Base-by-base conservation (phyloP, 2,329 filamentous ascomycete genomes). In the Pleomassaria siparia region DNA sequence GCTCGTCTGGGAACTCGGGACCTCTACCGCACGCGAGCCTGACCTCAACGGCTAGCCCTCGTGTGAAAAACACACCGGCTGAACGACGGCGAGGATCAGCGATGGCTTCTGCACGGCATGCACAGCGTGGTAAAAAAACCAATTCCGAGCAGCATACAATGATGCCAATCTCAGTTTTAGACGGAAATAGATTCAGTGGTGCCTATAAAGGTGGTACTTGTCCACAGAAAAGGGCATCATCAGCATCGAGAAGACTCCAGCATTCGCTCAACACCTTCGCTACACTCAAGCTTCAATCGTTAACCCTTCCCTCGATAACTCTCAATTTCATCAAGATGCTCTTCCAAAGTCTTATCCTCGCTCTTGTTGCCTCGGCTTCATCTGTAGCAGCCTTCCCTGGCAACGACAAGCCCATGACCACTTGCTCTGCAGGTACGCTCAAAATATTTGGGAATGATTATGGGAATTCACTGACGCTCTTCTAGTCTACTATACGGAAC, bases 341-440 rank as follows among this genome's bases (percentile, higher is more conserved):
- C 43, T 55, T 54, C 54, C 48, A 53, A 12, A 51, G 47, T 18
- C 44, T 47, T 35, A 24, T 60, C 21, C 10, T 61, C 20, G 44
- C 51, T 18, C 40, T 61, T 32, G 20, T 61, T 41, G 54, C 57
- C 36, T 57, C 52, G 29, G 54, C 47, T 20, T 54, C 56, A 32
- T 13, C 55, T 11, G 49, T 40, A 18, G 41, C 46, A 40, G 56
- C 53, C 40, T 29, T 60, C 8, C 58, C 58, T 9, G 53, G 49
- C 15, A 21, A 40, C 12, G 32, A 33, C 20, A 21, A 26, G 9
- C n/a, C 6, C 6, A 5, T 8, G 13, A 51, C 51, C 10, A 57
- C 52, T 10, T 64, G 59, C 51, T 55, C 55, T 28, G 45, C 57
- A 22, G 50, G 55, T 58, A 51, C 37, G 44, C 28, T 11, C 12